Percentiles rank a stretch among this genome's conserved stretches.
Evolutionary conservation across 2,329 filamentous ascomycete genomes (phyloP).

Genomic region (Helotiales sp.): DNA sequence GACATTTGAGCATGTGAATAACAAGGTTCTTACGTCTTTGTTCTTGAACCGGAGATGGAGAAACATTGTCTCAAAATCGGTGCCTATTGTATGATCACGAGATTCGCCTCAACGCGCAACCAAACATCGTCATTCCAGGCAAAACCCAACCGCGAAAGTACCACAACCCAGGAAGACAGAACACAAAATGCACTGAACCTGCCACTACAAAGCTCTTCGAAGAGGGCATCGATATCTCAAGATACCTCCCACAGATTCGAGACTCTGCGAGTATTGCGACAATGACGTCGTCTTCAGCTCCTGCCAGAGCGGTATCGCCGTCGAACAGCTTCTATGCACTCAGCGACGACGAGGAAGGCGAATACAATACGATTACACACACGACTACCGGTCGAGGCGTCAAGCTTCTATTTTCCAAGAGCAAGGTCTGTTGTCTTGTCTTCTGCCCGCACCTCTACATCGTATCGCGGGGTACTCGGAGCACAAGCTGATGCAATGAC

Average conservation of each 20-base stretch:
- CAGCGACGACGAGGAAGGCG: constrained; percentile 94
- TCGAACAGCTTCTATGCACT: constrained; percentile 90
- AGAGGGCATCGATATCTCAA: neutral
- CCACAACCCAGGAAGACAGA: neutral
- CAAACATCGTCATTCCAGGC: constrained; percentile 6
- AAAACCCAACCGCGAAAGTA: neutral
- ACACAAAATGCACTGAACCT: constrained; percentile 10
- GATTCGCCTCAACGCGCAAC: constrained; percentile 2
- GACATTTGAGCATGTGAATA: too few relatives aligned
- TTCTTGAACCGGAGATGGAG: neutral
- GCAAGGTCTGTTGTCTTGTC: constrained; percentile 67
- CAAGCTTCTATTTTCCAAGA: constrained; percentile 93
- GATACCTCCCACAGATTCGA: neutral
- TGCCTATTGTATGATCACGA: constrained; percentile 1
- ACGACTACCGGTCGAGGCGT: constrained; percentile 76
- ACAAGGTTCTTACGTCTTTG: too few relatives aligned
- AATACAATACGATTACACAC: constrained; percentile 91
- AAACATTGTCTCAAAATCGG: neutral
- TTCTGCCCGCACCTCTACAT: neutral
- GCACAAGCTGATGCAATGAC: constrained; percentile 5
- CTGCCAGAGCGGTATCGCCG: constrained; percentile 59
- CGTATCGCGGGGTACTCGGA: constrained; percentile 11
- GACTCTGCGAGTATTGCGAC: neutral
- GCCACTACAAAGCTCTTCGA: neutral
- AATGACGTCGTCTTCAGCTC: constrained; percentile 33